Conservation (phyloP, 352 stramenopile genomes). For the Globisporangium yorkense region DNA sequence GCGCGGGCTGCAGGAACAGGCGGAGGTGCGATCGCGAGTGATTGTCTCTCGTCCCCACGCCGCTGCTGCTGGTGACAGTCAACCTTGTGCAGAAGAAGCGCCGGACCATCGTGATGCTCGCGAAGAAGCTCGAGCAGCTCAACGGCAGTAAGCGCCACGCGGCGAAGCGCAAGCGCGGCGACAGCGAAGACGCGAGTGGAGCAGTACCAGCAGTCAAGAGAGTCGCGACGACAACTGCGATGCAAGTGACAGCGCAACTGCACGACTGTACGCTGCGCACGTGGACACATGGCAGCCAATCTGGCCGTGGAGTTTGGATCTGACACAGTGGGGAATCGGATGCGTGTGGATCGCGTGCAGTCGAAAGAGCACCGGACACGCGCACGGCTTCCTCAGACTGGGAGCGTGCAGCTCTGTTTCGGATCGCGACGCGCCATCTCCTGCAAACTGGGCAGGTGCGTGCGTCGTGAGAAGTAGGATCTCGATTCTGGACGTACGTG, state of each 20-base stretch:
- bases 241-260: background rate
- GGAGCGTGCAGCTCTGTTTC: constrained; percentile 9
- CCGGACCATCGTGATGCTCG: background rate
- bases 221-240: background rate
- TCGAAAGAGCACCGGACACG: background rate
- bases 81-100: constrained; percentile 9
- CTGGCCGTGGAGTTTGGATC: background rate
- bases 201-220: background rate
- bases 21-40: constrained; percentile 19
- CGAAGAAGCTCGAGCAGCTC: constrained; percentile 10
- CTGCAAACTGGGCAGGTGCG: constrained; percentile 9
- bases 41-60: background rate
- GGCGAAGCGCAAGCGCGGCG: constrained; percentile 11
- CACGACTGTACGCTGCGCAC: constrained; percentile 4
- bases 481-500: too few species aligned
- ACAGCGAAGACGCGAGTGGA: background rate
- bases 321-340: background rate
- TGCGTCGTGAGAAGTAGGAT: too few species aligned
- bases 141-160: background rate
- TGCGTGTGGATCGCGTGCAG: background rate
- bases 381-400: constrained; percentile 2
- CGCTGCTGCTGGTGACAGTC: background rate
- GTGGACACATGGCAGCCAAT: too few species aligned
- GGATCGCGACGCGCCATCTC: constrained; percentile 6
- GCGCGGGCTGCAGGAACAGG: constrained; percentile 23